Conservation (phyloP, 192 early-diverging fungal genomes). For the Geranomyces michiganensis region DNA sequence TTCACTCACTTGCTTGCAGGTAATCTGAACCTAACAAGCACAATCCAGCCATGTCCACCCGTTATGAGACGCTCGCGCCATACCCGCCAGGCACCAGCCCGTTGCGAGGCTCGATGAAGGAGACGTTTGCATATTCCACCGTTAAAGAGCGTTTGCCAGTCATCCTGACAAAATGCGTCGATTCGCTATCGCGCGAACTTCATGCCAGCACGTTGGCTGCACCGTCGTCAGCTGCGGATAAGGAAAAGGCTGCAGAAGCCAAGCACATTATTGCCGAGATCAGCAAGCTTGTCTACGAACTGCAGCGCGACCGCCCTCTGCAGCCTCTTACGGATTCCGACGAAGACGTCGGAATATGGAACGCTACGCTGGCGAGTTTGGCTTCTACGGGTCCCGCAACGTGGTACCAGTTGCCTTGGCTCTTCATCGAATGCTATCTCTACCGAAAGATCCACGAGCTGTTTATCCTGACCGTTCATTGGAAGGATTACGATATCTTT, state of each 20-base stretch:
- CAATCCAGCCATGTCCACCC: neutral
- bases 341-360: slow-evolving; percentile 69
- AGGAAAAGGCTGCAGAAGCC: slow-evolving; percentile 53
- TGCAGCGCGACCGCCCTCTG: slow-evolving; percentile 53
- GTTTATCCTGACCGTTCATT: slow-evolving; percentile 58
- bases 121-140: slow-evolving; percentile 78
- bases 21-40: neutral
- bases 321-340: slow-evolving; percentile 49
- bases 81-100: slow-evolving; percentile 45
- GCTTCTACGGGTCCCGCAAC: slow-evolving; percentile 27
- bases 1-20: too few relatives aligned
- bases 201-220: slow-evolving; percentile 32
- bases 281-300: slow-evolving; percentile 71
- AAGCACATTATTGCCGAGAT: slow-evolving; percentile 69
- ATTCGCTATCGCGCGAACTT: slow-evolving; percentile 66
- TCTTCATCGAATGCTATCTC: slow-evolving; percentile 85
- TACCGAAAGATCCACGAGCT: slow-evolving; percentile 55
- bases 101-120: slow-evolving; percentile 60
- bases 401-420: slow-evolving; percentile 80
- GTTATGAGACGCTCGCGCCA: neutral
- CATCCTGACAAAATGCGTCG: slow-evolving; percentile 79
- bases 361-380: slow-evolving; percentile 33
- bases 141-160: slow-evolving; percentile 75
- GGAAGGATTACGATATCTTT: slow-evolving; percentile 79
- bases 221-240: neutral